A percentile compares a stretch with the other conserved stretches of the same genome.
These are phyloP conservation scores for Clarkia xantiana DNA, from an alignment of 345 rosid genomes.

Conservation along the genomic window DNA sequence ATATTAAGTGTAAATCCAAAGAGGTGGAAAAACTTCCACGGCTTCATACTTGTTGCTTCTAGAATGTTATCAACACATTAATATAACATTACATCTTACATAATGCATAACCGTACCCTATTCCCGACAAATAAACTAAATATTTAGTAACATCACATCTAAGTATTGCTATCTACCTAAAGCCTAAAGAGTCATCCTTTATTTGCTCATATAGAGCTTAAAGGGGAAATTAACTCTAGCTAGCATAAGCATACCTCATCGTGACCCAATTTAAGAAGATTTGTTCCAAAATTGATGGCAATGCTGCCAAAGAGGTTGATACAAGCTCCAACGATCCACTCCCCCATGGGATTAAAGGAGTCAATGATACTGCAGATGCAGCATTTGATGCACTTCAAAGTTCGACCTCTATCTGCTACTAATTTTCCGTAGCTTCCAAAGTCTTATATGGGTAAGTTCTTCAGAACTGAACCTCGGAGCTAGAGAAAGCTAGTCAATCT, in stretches of 20 bases:
- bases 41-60: no score
- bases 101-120: no score
- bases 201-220: no score
- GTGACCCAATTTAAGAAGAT: conserved; percentile 95
- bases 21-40: no score
- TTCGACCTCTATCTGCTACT: conserved; percentile 13
- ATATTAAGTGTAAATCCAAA: not conserved
- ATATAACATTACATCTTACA: no score
- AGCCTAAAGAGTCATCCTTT: no score
- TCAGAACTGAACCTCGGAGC: not conserved
- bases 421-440: conserved; percentile 9
- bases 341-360: conserved; percentile 64
- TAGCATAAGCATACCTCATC: conserved; percentile 36
- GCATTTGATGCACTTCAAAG: conserved; percentile 12
- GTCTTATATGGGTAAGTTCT: conserved; percentile 1
- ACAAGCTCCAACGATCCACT: conserved; percentile 95
- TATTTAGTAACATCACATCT: no score
- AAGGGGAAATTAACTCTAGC: no score
- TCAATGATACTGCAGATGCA: conserved; percentile 22
- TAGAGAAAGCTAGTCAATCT: not conserved
- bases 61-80: no score
- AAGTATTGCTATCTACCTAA: no score
- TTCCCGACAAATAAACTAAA: no score
- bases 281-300: conserved; percentile 98
- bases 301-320: conserved; percentile 90